phyloP scores from a whole-genome alignment of 768 basidiomycete genomes.

The Collybia mongolica region DNA sequence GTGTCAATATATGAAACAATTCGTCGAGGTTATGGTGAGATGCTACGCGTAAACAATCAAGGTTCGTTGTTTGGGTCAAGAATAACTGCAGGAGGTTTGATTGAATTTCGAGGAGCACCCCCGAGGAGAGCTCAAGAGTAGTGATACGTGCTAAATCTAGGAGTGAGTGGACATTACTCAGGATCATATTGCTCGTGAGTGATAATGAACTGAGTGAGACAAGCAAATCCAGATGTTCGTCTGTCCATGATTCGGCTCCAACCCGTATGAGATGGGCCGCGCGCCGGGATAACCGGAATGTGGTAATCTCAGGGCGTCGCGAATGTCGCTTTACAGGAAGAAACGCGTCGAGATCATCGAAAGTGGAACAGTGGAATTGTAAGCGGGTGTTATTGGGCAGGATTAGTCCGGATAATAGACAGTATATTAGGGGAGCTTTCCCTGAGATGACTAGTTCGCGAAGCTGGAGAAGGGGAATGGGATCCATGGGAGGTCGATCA shows the following conservation, averaged over 20 bases:
- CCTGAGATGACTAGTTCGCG: conserved; percentile 28
- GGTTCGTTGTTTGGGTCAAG: conserved; percentile 1
- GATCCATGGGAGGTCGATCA: not conserved
- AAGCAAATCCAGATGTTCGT: not conserved
- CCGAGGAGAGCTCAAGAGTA: conserved; percentile 28
- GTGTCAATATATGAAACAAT: conserved; percentile 20
- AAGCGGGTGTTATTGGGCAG: conserved; percentile 23
- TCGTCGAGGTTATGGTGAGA: conserved; percentile 16
- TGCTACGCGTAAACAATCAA: conserved; percentile 1
- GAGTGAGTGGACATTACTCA: not conserved
- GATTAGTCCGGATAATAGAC: conserved; percentile 21
- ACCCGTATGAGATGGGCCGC: conserved; percentile 1
- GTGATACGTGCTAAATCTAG: conserved; percentile 20
- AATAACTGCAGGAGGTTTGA: not conserved
- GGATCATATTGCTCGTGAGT: not conserved
- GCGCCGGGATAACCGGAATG: conserved; percentile 6
- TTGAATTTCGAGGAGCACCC: conserved; percentile 24
- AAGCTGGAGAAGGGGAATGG: conserved; percentile 21
- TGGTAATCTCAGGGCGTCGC: not conserved
- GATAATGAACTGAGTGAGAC: conserved; percentile 6
- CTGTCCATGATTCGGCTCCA: conserved; percentile 2
- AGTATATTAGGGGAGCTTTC: conserved; percentile 20
- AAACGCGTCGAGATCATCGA: conserved; percentile 22
- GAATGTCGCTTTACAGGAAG: conserved; percentile 24
- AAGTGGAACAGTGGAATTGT: conserved; percentile 23